Evolutionary conservation across 2,329 filamentous ascomycete genomes (phyloP), one percentile per base, ranked within the genome.

Genomic region (Cytospora paraplurivora): DNA sequence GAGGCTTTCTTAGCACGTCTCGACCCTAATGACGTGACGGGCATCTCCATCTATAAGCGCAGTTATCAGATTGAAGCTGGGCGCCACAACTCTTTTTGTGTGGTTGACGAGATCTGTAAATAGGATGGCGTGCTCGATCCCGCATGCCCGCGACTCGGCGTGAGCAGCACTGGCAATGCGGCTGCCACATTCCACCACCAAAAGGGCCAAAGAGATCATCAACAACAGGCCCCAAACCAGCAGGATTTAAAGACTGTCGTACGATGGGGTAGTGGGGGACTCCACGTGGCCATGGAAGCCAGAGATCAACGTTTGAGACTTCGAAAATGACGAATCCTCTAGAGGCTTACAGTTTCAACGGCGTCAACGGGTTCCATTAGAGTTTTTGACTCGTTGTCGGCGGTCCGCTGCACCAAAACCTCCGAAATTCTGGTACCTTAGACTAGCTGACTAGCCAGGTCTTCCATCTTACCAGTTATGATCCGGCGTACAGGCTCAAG

Each of bases 21-120:
- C 49, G 38, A 34, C 35, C 51, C 52, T 38, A 33, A 62, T 64
- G 58, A 57, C 62, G 58, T 62, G 58, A 64, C 62, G 41, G 35
- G 19, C 19, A 34, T 47, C 47, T 59, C 55, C 50, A 59, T 21
- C 27, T 27, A 27, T 27, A 27, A 27, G 33, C 8, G 32, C 10
- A 41, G 34, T 41, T 49, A 35, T 53, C 37, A 21, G 11, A 17
- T 62, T 55, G 51, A 13, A 58, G 55, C 44, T 62, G 37, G 38
- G 38, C 32, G 35, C 41, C 53, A 37, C 49, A 41, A 27, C n/a
- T 15, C 27, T 56, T 61, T 53, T 44, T 55, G 56, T 21, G n/a
- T 21, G 41, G 35, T 67, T 67, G 62, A 65, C 65, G 65, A 67
- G 65, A 62, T 67, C 41, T 41, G 59, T 57, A 62, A 55, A 62